phyloP scores from a whole-genome alignment of 1,139 yeast genomes.

The Debaryomycetaceae sp. region DNA sequence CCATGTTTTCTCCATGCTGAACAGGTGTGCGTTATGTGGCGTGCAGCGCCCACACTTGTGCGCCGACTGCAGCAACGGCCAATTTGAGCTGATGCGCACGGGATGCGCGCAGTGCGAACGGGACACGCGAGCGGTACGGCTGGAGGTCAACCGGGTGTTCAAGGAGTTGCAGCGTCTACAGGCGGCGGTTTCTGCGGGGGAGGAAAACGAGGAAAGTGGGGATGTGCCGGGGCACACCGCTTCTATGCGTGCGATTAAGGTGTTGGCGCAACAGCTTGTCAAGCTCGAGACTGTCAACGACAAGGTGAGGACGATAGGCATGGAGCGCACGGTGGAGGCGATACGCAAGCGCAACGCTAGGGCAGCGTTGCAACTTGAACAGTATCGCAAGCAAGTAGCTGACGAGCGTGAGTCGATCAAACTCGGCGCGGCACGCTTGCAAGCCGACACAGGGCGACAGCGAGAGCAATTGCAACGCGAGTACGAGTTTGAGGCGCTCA shows the following conservation, averaged over 20 bases:
- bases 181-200: conserved; percentile 11
- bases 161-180: conserved; percentile 1
- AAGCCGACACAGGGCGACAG: no score
- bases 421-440: no score
- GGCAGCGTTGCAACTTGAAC: conserved; percentile 9
- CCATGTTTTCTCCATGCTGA: neutral
- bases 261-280: conserved; percentile 39
- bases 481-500: conserved; percentile 17
- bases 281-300: conserved; percentile 31
- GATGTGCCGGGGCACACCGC: conserved; percentile 17
- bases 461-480: conserved; percentile 10
- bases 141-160: conserved; percentile 27
- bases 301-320: conserved; percentile 20
- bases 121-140: conserved; percentile 16
- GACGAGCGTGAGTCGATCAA: no score
- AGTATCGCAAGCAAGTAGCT: no score
- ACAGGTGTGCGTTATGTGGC: conserved; percentile 7
- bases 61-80: conserved; percentile 17
- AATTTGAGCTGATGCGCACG: conserved; percentile 19
- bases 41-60: conserved; percentile 13
- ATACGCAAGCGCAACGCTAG: conserved; percentile 12
- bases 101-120: conserved; percentile 24
- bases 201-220: conserved; percentile 11
- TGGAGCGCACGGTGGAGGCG: conserved; percentile 17
- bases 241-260: conserved; percentile 26